Evolutionary conservation across 1,284 basidiomycete genomes (phyloP).

Genomic region (Dichomitus squalens): DNA sequence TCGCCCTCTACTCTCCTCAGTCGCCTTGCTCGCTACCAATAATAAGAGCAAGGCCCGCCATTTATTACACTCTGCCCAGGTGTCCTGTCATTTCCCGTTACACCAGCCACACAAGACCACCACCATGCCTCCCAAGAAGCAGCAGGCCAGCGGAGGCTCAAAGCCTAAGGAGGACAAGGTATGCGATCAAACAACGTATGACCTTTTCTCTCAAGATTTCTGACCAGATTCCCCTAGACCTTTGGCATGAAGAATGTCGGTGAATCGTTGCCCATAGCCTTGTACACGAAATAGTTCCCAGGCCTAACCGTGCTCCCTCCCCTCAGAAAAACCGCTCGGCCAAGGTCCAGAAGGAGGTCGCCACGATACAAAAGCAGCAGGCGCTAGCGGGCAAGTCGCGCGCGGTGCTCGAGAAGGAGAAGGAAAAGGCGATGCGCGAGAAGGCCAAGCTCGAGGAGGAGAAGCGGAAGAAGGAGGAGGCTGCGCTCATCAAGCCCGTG

Average conservation of each 20-base stretch:
- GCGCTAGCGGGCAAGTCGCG: constrained; percentile 77
- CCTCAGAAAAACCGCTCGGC: constrained; percentile 90
- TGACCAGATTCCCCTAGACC: constrained; percentile 55
- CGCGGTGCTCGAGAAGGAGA: constrained; percentile 79
- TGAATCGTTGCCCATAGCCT: constrained; percentile 12
- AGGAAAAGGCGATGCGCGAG: constrained; percentile 70
- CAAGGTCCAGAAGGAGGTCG: constrained; percentile 89
- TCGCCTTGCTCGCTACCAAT: not conserved
- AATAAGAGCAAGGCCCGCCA: too few species aligned
- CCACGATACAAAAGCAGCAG: constrained; percentile 77
- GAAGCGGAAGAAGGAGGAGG: constrained; percentile 85
- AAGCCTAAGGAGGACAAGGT: constrained; percentile 82
- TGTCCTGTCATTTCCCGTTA: not conserved
- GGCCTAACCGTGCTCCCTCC: not conserved
- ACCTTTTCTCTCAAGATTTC: constrained; percentile 24
- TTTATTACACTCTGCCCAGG: too few species aligned
- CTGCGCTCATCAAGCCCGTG: constrained; percentile 77
- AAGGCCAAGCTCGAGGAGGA: constrained; percentile 84
- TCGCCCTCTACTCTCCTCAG: not conserved
- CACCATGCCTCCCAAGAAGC: constrained; percentile 75
- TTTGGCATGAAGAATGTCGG: constrained; percentile 93
- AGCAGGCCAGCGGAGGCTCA: constrained; percentile 50
- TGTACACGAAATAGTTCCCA: not conserved
- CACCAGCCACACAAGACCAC: not conserved
- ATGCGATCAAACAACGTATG: constrained; percentile 18